Conservation (phyloP, 164 flowering plant species). For the Houttuynia cordata region DNA sequence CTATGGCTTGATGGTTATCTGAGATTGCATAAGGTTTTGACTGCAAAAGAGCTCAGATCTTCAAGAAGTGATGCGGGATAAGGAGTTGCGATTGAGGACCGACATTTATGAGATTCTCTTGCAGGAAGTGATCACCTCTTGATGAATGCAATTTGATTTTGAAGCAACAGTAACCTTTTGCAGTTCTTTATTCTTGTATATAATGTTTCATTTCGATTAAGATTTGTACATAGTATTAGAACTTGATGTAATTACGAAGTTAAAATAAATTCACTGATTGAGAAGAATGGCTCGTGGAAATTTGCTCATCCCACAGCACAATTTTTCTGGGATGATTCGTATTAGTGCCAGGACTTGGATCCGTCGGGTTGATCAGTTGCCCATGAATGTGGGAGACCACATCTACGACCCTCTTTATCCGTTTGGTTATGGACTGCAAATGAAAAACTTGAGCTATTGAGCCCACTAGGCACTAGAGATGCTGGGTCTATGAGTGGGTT, state of each 20-base stretch:
- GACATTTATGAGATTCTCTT: conserved; percentile 91
- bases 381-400: conserved; percentile 36
- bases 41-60: conserved; percentile 88
- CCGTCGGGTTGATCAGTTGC: conserved; percentile 31
- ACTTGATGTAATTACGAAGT: conserved; percentile 14
- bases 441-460: neutral
- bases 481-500: neutral
- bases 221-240: too few species aligned
- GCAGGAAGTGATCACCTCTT: conserved; percentile 44
- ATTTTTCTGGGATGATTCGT: conserved; percentile 37
- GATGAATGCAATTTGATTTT: neutral
- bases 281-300: too few species aligned
- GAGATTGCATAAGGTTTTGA: conserved; percentile 40
- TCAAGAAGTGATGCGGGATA: conserved; percentile 95
- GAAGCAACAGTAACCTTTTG: too few species aligned
- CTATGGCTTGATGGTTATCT: conserved; percentile 91
- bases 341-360: conserved; percentile 40
- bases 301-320: too few species aligned
- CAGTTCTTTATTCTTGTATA: too few species aligned
- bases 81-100: conserved; percentile 80
- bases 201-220: too few species aligned
- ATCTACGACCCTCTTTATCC: conserved; percentile 36
- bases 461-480: too few species aligned
- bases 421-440: conserved; percentile 27
- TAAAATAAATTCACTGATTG: too few species aligned